Evolutionary conservation across 164 flowering plant species (phyloP).

Genomic region (Magnolia sinica): DNA sequence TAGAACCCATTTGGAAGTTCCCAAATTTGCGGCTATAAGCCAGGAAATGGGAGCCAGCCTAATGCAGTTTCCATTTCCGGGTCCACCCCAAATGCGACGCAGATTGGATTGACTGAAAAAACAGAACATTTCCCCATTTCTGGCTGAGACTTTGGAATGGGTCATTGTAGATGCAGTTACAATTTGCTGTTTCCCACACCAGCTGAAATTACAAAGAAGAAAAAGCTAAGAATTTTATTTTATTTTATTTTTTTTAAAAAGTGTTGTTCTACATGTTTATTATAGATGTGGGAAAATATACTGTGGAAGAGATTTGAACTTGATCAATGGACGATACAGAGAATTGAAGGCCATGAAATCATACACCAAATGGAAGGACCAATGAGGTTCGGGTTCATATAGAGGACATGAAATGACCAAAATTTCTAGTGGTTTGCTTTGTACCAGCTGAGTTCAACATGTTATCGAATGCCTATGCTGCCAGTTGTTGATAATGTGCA

Average conservation of each 20-base stretch:
- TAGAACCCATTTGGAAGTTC: neutral
- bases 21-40: neutral
- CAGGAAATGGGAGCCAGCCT: no score
- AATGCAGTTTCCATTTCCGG: no score
- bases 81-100: neutral
- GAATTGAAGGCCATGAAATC: neutral
- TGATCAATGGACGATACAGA: neutral
- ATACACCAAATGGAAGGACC: neutral
- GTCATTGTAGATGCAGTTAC: neutral
- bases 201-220: neutral
- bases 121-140: neutral
- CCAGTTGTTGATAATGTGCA: neutral
- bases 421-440: neutral
- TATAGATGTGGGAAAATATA: neutral
- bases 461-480: neutral
- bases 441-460: neutral
- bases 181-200: neutral
- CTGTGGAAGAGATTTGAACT: neutral
- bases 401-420: neutral
- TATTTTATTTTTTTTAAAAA: no score
- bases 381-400: no score
- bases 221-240: neutral
- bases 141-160: neutral
- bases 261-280: neutral
- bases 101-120: neutral